Conservation (phyloP, 2,329 filamentous ascomycete species). For the Penicillium expansum region DNA sequence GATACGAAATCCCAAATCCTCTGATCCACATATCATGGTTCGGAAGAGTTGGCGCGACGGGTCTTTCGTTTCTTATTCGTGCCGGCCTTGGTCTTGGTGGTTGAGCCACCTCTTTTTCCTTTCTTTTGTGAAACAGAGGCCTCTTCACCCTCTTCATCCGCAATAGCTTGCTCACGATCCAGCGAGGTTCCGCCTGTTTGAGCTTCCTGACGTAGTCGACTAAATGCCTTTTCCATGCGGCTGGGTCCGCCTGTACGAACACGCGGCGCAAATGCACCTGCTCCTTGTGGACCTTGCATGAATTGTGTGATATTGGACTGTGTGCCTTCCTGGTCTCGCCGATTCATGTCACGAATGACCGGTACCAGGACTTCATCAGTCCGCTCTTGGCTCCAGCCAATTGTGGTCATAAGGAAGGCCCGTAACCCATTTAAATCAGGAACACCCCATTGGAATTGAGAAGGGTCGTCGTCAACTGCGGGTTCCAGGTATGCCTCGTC, state of each 20-base stretch:
- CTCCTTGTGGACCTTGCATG: slow-evolving; percentile 65
- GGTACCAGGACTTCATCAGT: slow-evolving; percentile 96
- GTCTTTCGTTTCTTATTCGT: slow-evolving; percentile 30
- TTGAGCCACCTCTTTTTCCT: slow-evolving; percentile 15
- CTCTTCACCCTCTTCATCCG: slow-evolving; percentile 2
- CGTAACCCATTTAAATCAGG: slow-evolving; percentile 85
- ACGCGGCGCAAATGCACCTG: slow-evolving; percentile 67
- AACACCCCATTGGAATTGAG: slow-evolving; percentile 90
- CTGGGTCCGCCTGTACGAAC: slow-evolving; percentile 62
- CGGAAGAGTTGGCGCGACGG: slow-evolving; percentile 5
- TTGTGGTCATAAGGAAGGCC: slow-evolving; percentile 81
- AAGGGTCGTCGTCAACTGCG: slow-evolving; percentile 75
- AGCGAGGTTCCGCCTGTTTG: slow-evolving; percentile 24
- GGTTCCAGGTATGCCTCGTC: slow-evolving; percentile 80
- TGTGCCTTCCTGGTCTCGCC: slow-evolving; percentile 80
- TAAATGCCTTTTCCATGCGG: slow-evolving; percentile 73
- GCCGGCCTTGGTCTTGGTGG: slow-evolving; percentile 17
- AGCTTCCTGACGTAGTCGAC: slow-evolving; percentile 60
- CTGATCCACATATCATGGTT: background rate
- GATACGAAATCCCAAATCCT: background rate
- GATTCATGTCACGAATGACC: slow-evolving; percentile 94
- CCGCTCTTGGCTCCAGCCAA: slow-evolving; percentile 87
- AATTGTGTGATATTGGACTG: slow-evolving; percentile 95
- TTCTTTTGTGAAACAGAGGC: slow-evolving; percentile 4
- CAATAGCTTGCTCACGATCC: background rate